Percentiles rank a stretch among this genome's conserved stretches.
phyloP scores from a whole-genome alignment of 2,329 filamentous ascomycete genomes.

The Ophiosphaerella korrae region DNA sequence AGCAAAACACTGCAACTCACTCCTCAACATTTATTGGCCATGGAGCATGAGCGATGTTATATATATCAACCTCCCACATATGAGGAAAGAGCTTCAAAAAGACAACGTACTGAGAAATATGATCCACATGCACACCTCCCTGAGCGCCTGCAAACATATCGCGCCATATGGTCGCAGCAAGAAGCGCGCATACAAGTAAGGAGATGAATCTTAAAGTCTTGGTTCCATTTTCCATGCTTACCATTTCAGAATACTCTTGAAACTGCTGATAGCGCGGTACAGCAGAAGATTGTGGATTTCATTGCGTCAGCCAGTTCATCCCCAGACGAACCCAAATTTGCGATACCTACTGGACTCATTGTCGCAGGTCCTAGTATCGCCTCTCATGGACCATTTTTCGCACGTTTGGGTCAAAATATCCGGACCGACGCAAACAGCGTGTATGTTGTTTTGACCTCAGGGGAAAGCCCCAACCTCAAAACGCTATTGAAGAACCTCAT shows the following conservation, averaged over 20 bases:
- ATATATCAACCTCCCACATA: slow-evolving; percentile 48
- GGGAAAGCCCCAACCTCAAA: slow-evolving; percentile 76
- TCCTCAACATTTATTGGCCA: slow-evolving; percentile 16
- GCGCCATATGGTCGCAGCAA: slow-evolving; percentile 67
- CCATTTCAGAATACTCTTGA: slow-evolving; percentile 42
- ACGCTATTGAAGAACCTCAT: slow-evolving; percentile 74
- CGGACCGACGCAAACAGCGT: slow-evolving; percentile 54
- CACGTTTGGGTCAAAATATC: slow-evolving; percentile 62
- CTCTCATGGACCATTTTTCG: slow-evolving; percentile 74
- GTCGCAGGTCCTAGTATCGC: slow-evolving; percentile 80
- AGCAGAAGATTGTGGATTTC: slow-evolving; percentile 47
- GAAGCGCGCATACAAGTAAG: slow-evolving; percentile 66
- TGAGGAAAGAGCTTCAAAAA: slow-evolving; percentile 48
- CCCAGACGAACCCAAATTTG: slow-evolving; percentile 42
- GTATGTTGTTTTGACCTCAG: slow-evolving; percentile 71
- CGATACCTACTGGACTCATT: slow-evolving; percentile 72
- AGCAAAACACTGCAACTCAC: background rate
- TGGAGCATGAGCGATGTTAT: slow-evolving; percentile 58
- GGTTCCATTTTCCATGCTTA: slow-evolving; percentile 11
- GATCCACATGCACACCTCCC: slow-evolving; percentile 28
- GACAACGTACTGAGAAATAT: slow-evolving; percentile 43
- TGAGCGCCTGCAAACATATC: slow-evolving; percentile 65
- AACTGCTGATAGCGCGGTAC: slow-evolving; percentile 47
- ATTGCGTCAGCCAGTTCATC: slow-evolving; percentile 36
- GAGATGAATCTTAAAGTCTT: background rate